Conservation (phyloP, 164 flowering plant species). For the Hamamelis virginiana region DNA sequence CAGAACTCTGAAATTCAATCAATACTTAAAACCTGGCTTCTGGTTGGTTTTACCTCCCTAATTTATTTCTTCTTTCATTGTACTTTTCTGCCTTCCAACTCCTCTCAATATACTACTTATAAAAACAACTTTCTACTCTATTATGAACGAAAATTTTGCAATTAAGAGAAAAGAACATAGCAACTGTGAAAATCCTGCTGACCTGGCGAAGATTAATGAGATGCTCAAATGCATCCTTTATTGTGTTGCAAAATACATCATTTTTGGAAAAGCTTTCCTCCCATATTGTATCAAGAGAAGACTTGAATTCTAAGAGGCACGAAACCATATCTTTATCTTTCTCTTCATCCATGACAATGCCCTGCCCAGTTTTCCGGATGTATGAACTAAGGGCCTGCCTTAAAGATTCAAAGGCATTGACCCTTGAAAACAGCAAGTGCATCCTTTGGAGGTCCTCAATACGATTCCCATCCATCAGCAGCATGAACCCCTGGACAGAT, state of each 20-base stretch:
- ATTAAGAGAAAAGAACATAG: not conserved
- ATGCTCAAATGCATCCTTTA: slow-evolving; percentile 95
- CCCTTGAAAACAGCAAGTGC: slow-evolving; percentile 74
- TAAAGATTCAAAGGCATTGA: slow-evolving; percentile 81
- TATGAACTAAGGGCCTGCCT: slow-evolving; percentile 79
- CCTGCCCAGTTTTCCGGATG: slow-evolving; percentile 82
- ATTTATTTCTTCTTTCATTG: not conserved
- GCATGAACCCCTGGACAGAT: slow-evolving; percentile 69
- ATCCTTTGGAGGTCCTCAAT: slow-evolving; percentile 84
- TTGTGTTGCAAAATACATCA: slow-evolving; percentile 81
- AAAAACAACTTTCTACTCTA: not conserved
- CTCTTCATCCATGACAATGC: slow-evolving; percentile 92
- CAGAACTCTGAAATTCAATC: not conserved
- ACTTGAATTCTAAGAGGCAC: slow-evolving; percentile 80
- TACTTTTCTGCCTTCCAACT: not conserved
- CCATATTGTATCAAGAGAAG: slow-evolving; percentile 88
- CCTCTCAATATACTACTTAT: not conserved
- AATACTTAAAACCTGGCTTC: not conserved
- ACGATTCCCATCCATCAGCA: slow-evolving; percentile 96
- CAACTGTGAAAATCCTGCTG: not conserved
- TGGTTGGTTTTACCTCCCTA: not conserved
- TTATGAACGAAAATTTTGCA: not conserved
- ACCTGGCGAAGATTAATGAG: slow-evolving; percentile 98
- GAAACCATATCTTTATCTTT: slow-evolving; percentile 96
- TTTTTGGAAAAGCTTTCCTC: slow-evolving; percentile 86